Conservation (phyloP, 208 protist species). For the Porcisia hertigi region DNA sequence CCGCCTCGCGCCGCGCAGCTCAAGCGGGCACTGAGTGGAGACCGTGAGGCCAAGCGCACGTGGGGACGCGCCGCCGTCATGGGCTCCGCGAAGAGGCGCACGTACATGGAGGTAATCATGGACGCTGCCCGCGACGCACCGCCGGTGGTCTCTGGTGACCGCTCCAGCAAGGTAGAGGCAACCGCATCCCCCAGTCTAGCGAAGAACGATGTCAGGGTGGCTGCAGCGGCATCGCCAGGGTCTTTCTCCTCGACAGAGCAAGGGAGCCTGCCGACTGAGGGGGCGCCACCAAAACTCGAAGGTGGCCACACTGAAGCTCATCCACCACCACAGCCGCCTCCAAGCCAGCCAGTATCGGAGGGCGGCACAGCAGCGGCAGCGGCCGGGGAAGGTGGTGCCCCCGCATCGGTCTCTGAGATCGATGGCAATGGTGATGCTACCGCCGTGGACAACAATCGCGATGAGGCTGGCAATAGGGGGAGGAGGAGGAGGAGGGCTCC, state of each 20-base stretch:
- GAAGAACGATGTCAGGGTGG: background rate
- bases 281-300: background rate
- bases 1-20: background rate
- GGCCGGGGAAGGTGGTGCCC: background rate
- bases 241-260: background rate
- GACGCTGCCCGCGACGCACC: slow-evolving; percentile 22
- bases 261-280: background rate
- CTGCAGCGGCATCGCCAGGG: background rate
- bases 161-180: background rate
- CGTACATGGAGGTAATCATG: slow-evolving; percentile 32
- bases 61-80: slow-evolving; percentile 27
- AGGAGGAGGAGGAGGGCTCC: background rate
- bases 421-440: background rate
- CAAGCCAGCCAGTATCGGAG: background rate
- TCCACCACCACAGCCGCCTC: background rate
- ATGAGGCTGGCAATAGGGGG: background rate
- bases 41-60: background rate
- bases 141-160: background rate
- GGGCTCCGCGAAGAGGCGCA: slow-evolving; percentile 23
- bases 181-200: background rate
- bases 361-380: background rate
- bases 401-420: background rate
- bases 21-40: background rate
- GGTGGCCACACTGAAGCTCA: background rate
- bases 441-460: background rate